phyloP scores from a whole-genome alignment of 2,329 filamentous ascomycete species.

The Tolypocladium inflatum region DNA sequence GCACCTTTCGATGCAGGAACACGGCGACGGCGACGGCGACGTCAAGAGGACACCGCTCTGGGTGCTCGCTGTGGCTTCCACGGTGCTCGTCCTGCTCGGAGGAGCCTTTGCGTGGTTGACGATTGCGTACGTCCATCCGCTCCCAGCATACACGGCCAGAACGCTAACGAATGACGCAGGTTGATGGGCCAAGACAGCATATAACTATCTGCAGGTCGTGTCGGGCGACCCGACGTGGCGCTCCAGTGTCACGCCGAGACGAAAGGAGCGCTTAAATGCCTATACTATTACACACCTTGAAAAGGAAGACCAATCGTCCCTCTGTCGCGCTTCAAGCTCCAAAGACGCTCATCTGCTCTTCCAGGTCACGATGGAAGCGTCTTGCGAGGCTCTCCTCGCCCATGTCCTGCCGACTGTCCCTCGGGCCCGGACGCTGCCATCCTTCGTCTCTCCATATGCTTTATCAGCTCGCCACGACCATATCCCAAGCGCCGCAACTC shows the following conservation, averaged over 20 bases:
- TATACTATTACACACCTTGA: too few relatives aligned
- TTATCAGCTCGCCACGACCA: background rate
- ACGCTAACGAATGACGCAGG: slow-evolving; percentile 17
- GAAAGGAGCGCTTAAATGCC: too few relatives aligned
- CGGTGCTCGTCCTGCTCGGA: slow-evolving; percentile 73
- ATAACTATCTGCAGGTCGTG: slow-evolving; percentile 92
- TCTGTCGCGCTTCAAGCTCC: too few relatives aligned
- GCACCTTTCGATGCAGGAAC: slow-evolving; percentile 27
- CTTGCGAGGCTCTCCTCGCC: background rate
- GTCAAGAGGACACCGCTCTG: slow-evolving; percentile 58
- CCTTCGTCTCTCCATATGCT: too few relatives aligned
- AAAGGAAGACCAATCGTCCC: too few relatives aligned
- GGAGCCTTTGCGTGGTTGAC: slow-evolving; percentile 94
- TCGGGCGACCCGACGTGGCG: slow-evolving; percentile 73
- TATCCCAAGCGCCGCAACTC: background rate
- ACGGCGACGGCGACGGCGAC: slow-evolving; percentile 38
- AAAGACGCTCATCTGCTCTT: too few relatives aligned
- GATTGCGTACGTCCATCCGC: slow-evolving; percentile 54
- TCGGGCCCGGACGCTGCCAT: background rate
- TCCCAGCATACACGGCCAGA: background rate
- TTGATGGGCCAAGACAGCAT: slow-evolving; percentile 79
- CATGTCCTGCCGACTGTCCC: background rate
- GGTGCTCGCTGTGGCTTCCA: slow-evolving; percentile 71
- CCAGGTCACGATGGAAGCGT: background rate
- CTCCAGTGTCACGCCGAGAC: too few relatives aligned